A percentile compares a stretch with the other conserved stretches of the same genome.
phyloP scores from a whole-genome alignment of 2,329 filamentous ascomycete genomes.

The Arthrobotrys sphaeroides region DNA sequence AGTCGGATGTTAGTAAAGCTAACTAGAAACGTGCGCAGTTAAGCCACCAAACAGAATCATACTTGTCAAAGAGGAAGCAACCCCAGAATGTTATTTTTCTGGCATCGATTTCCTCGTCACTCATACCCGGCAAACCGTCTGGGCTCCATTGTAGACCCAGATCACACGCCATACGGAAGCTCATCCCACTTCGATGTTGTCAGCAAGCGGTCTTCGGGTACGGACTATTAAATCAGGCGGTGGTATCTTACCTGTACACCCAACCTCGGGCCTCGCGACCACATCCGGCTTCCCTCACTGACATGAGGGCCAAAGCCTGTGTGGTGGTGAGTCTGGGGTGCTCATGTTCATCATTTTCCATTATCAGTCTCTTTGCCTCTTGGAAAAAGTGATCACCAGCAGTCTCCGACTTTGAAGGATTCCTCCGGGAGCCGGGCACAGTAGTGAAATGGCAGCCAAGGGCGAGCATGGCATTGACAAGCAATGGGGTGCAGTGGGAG shows the following conservation, averaged over 20 bases:
- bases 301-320: conserved; percentile 94
- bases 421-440: conserved; percentile 74
- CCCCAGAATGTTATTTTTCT: conserved; percentile 95
- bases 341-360: conserved; percentile 93
- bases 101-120: conserved; percentile 79
- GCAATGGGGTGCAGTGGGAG: conserved; percentile 83
- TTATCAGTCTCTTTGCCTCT: conserved; percentile 86
- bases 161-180: conserved; percentile 95
- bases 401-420: conserved; percentile 78
- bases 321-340: conserved; percentile 88
- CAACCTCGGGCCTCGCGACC: conserved; percentile 93
- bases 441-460: conserved; percentile 93
- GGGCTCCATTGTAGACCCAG: conserved; percentile 89
- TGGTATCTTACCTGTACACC: conserved; percentile 71
- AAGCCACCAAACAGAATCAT: conserved; percentile 56
- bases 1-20: conserved; percentile 46
- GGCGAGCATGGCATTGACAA: conserved; percentile 94
- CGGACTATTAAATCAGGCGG: not conserved
- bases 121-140: conserved; percentile 73
- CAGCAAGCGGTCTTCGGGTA: not conserved
- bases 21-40: not conserved
- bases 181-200: conserved; percentile 77
- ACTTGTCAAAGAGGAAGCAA: conserved; percentile 96
- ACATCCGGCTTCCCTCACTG: conserved; percentile 92
- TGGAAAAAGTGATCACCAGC: conserved; percentile 96